Conservation (phyloP, 495 filamentous ascomycete species). For the Cenococcum geophilum region DNA sequence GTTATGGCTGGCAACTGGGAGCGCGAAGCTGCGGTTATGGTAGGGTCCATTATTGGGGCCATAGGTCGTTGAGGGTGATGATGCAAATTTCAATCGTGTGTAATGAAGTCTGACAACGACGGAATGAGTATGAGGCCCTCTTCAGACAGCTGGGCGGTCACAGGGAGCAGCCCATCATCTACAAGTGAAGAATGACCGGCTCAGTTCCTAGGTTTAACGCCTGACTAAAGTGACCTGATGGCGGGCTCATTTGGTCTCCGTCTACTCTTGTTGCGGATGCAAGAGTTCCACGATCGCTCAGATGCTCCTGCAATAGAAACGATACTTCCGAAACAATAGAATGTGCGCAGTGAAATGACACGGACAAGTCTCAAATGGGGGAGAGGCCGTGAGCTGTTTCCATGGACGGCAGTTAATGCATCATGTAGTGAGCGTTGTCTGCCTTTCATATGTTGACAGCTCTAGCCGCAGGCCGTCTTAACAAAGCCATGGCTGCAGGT, state of each 20-base stretch:
- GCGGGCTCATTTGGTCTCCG: neutral
- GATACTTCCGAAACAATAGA: constrained; percentile 19
- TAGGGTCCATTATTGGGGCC: constrained; percentile 60
- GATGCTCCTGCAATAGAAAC: constrained; percentile 31
- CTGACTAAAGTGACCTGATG: constrained; percentile 1
- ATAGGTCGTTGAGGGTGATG: constrained; percentile 42
- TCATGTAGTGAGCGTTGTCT: too few relatives aligned
- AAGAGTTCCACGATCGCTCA: neutral
- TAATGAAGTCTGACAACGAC: neutral
- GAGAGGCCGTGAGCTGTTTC: neutral
- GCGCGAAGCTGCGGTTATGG: constrained; percentile 92
- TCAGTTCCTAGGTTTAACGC: constrained; percentile 2
- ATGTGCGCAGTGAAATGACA: constrained; percentile 18
- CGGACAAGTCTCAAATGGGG: constrained; percentile 16
- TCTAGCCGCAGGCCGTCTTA: too few relatives aligned
- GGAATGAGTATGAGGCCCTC: neutral
- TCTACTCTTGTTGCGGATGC: neutral
- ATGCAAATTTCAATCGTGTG: neutral
- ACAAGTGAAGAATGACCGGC: neutral
- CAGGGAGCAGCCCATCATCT: neutral
- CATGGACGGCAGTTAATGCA: neutral
- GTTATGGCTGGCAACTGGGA: constrained; percentile 62
- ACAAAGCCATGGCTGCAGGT: neutral
- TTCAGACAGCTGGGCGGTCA: neutral
- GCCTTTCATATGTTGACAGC: too few relatives aligned